phyloP scores from a whole-genome alignment of 305 asterid genomes.

The Nicotiana rustica region DNA sequence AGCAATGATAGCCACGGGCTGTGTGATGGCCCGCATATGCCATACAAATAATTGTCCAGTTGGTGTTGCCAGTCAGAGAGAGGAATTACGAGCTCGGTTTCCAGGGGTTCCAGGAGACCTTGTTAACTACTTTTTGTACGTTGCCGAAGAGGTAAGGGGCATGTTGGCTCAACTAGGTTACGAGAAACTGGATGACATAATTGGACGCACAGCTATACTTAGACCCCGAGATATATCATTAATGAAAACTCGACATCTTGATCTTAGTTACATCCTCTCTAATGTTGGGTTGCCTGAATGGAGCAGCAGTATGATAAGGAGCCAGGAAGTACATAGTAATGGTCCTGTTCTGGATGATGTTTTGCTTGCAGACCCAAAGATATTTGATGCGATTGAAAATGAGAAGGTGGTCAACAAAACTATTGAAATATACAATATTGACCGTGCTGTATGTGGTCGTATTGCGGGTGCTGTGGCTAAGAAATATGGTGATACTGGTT shows the following conservation, averaged over 20 bases:
- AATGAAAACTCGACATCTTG: constrained; percentile 96
- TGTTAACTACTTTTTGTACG: constrained; percentile 88
- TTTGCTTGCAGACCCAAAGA: constrained; percentile 82
- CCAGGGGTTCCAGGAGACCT: constrained; percentile 99
- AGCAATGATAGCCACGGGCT: constrained; percentile 99
- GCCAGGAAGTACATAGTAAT: constrained; percentile 89
- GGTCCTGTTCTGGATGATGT: constrained; percentile 95
- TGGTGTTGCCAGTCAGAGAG: constrained; percentile 99
- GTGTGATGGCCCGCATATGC: constrained; percentile 99
- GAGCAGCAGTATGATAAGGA: constrained; percentile 92
- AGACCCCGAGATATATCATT: constrained; percentile 87
- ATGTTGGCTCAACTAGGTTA: constrained; percentile 92
- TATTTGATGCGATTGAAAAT: constrained; percentile 82
- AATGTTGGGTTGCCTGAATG: constrained; percentile 83
- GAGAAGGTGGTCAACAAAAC: constrained; percentile 84
- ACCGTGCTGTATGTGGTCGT: constrained; percentile 99
- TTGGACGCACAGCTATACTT: constrained; percentile 88
- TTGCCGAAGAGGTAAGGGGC: constrained; percentile 99
- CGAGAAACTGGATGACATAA: constrained; percentile 91
- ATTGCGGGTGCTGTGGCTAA: constrained; percentile 93
- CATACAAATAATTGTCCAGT: constrained; percentile 99
- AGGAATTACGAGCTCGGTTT: constrained; percentile 98
- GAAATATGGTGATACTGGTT: constrained; percentile 97
- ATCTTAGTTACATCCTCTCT: constrained; percentile 76
- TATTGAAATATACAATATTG: constrained; percentile 81